Evolutionary conservation across 495 filamentous ascomycete genomes (phyloP).

Genomic region (Xylaria sp.): DNA sequence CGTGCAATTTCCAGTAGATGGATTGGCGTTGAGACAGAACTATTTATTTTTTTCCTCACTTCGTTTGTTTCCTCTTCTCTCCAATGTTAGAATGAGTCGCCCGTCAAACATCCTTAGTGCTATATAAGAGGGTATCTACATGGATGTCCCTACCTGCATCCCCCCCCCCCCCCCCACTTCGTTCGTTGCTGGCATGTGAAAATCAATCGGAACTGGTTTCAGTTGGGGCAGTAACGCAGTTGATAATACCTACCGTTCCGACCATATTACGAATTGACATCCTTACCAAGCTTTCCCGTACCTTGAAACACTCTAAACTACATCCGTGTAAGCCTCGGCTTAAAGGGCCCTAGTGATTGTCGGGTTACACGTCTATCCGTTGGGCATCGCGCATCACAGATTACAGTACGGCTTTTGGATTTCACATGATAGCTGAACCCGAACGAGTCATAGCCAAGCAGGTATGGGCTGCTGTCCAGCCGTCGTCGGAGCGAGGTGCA

Average conservation of each 20-base stretch:
- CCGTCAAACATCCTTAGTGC: background rate
- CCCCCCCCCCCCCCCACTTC: background rate
- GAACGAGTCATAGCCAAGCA: slow-evolving; percentile 13
- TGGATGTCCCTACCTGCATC: background rate
- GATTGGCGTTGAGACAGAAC: background rate
- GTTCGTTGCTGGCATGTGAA: slow-evolving; percentile 18
- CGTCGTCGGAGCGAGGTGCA: background rate
- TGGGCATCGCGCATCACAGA: background rate
- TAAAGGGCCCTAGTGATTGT: slow-evolving; percentile 4
- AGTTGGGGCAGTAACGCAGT: background rate
- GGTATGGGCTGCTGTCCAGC: background rate
- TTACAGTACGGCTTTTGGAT: background rate
- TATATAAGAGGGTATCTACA: no score
- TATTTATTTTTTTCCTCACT: background rate
- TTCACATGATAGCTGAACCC: slow-evolving; percentile 13
- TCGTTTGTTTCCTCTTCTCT: background rate
- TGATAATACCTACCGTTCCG: background rate
- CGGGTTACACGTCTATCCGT: background rate
- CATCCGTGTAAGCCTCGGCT: slow-evolving; percentile 12
- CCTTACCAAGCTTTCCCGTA: background rate
- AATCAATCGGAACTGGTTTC: background rate
- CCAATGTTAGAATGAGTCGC: background rate
- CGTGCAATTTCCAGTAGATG: background rate
- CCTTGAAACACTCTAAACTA: background rate
- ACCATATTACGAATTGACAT: background rate